A percentile compares a stretch with the other conserved stretches of the same genome.
phyloP scores from a whole-genome alignment of 139 green algal genomes.

The Dunaliella primolecta region DNA sequence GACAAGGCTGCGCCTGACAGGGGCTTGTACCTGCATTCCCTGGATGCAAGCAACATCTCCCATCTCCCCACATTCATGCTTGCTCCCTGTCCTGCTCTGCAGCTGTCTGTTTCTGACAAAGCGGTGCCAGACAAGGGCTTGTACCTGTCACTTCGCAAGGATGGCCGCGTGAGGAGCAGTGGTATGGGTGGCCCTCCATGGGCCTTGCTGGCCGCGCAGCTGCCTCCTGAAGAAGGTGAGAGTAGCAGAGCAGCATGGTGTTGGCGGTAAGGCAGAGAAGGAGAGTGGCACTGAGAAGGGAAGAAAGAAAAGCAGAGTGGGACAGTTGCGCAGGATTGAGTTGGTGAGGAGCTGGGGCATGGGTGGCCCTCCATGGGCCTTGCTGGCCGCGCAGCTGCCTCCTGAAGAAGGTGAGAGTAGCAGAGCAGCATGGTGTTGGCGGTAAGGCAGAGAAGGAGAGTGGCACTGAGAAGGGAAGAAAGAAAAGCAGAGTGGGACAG shows the following conservation, averaged over 20 bases:
- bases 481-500: neutral
- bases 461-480: neutral
- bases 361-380: conserved; percentile 14
- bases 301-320: neutral
- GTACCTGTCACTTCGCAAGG: conserved; percentile 73
- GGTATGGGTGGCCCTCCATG: conserved; percentile 37
- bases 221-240: conserved; percentile 10
- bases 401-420: neutral
- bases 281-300: neutral
- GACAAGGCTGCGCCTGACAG: conserved; percentile 37
- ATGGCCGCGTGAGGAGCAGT: conserved; percentile 69
- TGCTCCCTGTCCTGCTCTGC: conserved; percentile 23
- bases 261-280: neutral
- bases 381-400: conserved; percentile 5
- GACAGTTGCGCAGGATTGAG: neutral
- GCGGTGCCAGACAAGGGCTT: conserved; percentile 45
- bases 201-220: neutral
- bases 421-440: neutral
- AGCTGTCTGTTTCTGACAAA: conserved; percentile 54
- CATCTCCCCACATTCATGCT: neutral
- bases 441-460: neutral
- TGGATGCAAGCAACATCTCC: neutral
- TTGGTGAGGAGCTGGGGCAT: conserved; percentile 58
- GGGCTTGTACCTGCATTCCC: conserved; percentile 59
- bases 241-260: neutral